Evolutionary conservation across 2,329 filamentous ascomycete species (phyloP).

Genomic region (Pseudocercospora macadamiae): DNA sequence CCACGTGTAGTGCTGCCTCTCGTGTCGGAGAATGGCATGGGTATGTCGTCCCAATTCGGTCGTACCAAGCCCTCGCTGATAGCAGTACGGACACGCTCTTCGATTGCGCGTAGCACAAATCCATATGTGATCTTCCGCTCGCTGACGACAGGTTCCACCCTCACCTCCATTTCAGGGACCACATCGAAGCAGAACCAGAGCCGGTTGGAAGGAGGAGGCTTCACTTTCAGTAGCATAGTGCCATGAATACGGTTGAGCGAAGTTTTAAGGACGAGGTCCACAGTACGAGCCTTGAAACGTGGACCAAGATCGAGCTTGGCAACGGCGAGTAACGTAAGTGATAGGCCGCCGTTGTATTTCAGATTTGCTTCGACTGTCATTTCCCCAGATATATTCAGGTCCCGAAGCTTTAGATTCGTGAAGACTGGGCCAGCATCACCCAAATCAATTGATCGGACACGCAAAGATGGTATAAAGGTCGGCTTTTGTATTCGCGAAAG

Average conservation of each 20-base stretch:
- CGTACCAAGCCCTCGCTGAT: slow-evolving; percentile 87
- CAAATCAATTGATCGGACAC: slow-evolving; percentile 80
- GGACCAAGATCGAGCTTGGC: slow-evolving; percentile 87
- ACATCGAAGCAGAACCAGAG: slow-evolving; percentile 94
- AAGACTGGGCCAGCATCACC: slow-evolving; percentile 86
- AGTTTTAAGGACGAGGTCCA: slow-evolving; percentile 84
- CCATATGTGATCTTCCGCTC: slow-evolving; percentile 94
- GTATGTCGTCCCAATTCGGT: slow-evolving; percentile 92
- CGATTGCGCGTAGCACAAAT: slow-evolving; percentile 87
- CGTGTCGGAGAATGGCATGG: slow-evolving; percentile 77
- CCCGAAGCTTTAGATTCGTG: slow-evolving; percentile 83
- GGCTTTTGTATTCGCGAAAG: slow-evolving; percentile 92
- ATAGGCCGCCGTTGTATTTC: slow-evolving; percentile 85
- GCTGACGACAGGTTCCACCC: slow-evolving; percentile 94
- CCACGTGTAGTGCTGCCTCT: slow-evolving; percentile 77
- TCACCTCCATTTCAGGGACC: slow-evolving; percentile 91
- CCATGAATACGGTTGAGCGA: slow-evolving; percentile 84
- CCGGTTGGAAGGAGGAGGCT: slow-evolving; percentile 92
- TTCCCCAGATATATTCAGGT: slow-evolving; percentile 89
- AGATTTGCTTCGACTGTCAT: slow-evolving; percentile 85
- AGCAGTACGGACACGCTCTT: slow-evolving; percentile 92
- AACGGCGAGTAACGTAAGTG: slow-evolving; percentile 88
- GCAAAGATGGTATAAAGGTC: slow-evolving; percentile 81
- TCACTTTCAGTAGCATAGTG: slow-evolving; percentile 82
- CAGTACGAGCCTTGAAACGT: slow-evolving; percentile 86